phyloP scores from a whole-genome alignment of 495 filamentous ascomycete genomes.

The Aspergillus asperescens region DNA sequence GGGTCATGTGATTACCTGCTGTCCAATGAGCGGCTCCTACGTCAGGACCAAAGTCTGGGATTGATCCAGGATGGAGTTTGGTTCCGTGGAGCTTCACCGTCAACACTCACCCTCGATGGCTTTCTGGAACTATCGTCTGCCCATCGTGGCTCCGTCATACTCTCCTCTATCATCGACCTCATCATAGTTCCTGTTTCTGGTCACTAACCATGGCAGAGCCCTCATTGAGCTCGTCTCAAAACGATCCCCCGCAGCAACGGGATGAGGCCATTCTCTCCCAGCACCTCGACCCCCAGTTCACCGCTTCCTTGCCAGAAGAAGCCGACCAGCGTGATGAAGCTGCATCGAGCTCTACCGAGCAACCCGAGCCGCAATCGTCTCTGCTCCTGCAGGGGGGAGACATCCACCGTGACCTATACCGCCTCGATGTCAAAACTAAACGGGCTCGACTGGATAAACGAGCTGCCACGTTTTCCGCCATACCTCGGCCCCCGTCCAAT shows the following conservation, averaged over 20 bases:
- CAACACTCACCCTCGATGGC: background rate
- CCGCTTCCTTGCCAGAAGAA: constrained; percentile 10
- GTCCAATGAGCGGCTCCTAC: background rate
- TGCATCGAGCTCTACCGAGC: background rate
- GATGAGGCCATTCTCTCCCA: constrained; percentile 12
- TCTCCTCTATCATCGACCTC: background rate
- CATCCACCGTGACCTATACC: constrained; percentile 65
- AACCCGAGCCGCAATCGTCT: constrained; percentile 46
- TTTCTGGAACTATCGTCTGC: background rate
- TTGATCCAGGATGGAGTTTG: background rate
- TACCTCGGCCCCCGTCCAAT: constrained; percentile 27
- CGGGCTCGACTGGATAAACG: constrained; percentile 43
- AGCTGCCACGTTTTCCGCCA: constrained; percentile 52
- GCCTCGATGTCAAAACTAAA: constrained; percentile 45
- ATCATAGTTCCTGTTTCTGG: background rate
- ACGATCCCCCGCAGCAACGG: background rate
- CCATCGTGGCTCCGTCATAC: constrained; percentile 6
- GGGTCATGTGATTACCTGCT: background rate
- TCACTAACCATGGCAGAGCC: constrained; percentile 7
- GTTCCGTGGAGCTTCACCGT: background rate
- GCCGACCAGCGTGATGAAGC: background rate
- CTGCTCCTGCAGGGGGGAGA: constrained; percentile 62
- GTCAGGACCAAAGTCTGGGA: no score
- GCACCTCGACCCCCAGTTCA: constrained; percentile 13
- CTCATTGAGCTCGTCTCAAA: background rate